Conservation (phyloP, 768 basidiomycete species). For the Pleurotus salmoneostramineus region DNA sequence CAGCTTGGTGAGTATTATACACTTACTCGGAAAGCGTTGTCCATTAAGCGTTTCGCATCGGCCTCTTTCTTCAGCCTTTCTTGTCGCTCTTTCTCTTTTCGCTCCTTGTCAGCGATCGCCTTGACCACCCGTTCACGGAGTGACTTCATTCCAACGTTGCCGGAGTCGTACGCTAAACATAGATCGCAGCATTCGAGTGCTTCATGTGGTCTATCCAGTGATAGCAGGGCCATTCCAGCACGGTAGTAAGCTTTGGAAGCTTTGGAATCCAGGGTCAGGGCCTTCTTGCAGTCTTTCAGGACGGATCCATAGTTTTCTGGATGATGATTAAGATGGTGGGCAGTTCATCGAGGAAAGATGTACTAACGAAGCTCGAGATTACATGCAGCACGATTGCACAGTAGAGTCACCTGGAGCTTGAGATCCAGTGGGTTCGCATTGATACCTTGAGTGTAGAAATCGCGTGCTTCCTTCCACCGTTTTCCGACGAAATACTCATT, state of each 20-base stretch:
- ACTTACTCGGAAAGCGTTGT: constrained; percentile 63
- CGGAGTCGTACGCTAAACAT: constrained; percentile 56
- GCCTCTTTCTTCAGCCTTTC: constrained; percentile 46
- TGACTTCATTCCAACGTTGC: constrained; percentile 49
- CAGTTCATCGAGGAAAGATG: constrained; percentile 1
- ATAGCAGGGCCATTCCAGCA: constrained; percentile 72
- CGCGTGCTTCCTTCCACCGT: constrained; percentile 79
- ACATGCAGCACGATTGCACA: constrained; percentile 90
- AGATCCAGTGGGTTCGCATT: constrained; percentile 76
- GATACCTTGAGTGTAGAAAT: constrained; percentile 88
- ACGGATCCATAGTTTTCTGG: constrained; percentile 88
- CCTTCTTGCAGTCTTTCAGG: constrained; percentile 79
- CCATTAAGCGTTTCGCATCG: constrained; percentile 50
- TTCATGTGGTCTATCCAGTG: constrained; percentile 74
- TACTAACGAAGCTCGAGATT: constrained; percentile 81
- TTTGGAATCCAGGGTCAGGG: constrained; percentile 53
- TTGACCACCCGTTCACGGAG: constrained; percentile 45
- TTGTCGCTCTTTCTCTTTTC: constrained; percentile 43
- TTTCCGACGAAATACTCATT: constrained; percentile 92
- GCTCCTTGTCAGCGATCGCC: constrained; percentile 45
- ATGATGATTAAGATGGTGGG: background rate
- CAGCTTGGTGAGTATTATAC: background rate
- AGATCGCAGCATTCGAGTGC: constrained; percentile 78
- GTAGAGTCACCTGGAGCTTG: constrained; percentile 57
- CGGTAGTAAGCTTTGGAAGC: constrained; percentile 87